These are phyloP conservation scores for Filobasidium uniguttulatum DNA, from an alignment of 1,284 basidiomycete genomes.

Conservation along the genomic window DNA sequence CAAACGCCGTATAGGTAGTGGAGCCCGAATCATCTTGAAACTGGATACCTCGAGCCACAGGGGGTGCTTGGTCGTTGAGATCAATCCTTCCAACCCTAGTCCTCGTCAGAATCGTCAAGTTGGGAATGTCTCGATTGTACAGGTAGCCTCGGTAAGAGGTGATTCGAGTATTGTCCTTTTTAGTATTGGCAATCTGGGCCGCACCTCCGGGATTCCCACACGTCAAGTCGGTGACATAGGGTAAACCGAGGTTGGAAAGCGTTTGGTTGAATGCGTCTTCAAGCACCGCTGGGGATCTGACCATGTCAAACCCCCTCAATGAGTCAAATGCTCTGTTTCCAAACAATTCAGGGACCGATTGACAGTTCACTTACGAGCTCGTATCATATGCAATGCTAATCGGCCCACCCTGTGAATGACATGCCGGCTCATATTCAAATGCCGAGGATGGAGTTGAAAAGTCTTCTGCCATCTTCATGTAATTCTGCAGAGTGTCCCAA, in stretches of 20 bases:
- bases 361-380: slow-evolving; percentile 15
- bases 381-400: slow-evolving; percentile 20
- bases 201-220: slow-evolving; percentile 26
- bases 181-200: slow-evolving; percentile 23
- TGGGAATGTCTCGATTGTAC: slow-evolving; percentile 19
- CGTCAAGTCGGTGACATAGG: slow-evolving; percentile 23
- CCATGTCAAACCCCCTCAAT: slow-evolving; percentile 1
- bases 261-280: slow-evolving; percentile 23
- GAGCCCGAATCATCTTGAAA: slow-evolving; percentile 19
- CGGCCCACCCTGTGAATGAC: slow-evolving; percentile 21
- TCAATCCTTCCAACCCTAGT: slow-evolving; percentile 24
- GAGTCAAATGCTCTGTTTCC: background rate
- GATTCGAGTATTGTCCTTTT: slow-evolving; percentile 17
- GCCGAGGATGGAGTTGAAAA: slow-evolving; percentile 21
- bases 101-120: slow-evolving; percentile 26
- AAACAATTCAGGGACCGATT: background rate
- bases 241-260: slow-evolving; percentile 17
- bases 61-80: slow-evolving; percentile 17
- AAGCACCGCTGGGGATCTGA: slow-evolving; percentile 16
- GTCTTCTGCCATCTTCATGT: slow-evolving; percentile 22
- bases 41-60: slow-evolving; percentile 24
- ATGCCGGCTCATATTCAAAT: slow-evolving; percentile 18
- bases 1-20: slow-evolving; percentile 26
- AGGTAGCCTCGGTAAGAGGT: slow-evolving; percentile 29
- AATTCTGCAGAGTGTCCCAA: slow-evolving; percentile 23